Base-by-base conservation (phyloP, 495 filamentous ascomycete genomes). In the Penicillium bovifimosum region DNA sequence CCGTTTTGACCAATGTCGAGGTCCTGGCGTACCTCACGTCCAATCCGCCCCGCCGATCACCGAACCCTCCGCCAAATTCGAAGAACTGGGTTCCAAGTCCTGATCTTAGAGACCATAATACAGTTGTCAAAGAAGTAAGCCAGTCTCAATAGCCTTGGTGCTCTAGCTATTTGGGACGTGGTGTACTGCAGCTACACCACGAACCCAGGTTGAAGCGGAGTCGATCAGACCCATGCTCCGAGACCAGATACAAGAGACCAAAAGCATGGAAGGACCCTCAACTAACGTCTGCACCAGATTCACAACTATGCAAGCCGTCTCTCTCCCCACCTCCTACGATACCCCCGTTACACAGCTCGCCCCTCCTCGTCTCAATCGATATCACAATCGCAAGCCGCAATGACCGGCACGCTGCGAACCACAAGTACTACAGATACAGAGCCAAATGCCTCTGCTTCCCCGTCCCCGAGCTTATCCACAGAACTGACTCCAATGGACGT, bases 1-100 rank as follows among this genome's bases (percentile, higher is more conserved):
- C 80, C 16, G 74, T 73, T 42, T 75, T 86, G 65, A 82, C 82
- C 57, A 86, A 86, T 62, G 72, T 81, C 53, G 84, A 87, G 67
- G 84, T 87, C 52, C 74, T 80, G 29, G 63, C 74, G 16, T 82
- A 85, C 62, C 60, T 87, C 45, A 70, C 64, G 0, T 64, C 73
- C 28, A 77, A 75, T 47, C 72, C 74, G 36, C 74, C 72, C 41
- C 68, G 70, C 59, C 66, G 68, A 48, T 65, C 72, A 5, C 69
- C 72, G 1, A 70, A 67, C 48, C 65, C 68, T 18, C 73, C 71
- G 28, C 67, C 65, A 39, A 68, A 69, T 38, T 60, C 67, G n/a
- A 54, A 66, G 20, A 64, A 70, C 47, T 76, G 67, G 65, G 61
- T 72, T 2, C 74, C 74, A 8, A 72, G 70, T 26, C 74, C 72